A percentile compares a stretch with the other conserved stretches of the same genome.
phyloP scores from a whole-genome alignment of 1,139 yeast species.

The Blastobotrys buckinghamii region DNA sequence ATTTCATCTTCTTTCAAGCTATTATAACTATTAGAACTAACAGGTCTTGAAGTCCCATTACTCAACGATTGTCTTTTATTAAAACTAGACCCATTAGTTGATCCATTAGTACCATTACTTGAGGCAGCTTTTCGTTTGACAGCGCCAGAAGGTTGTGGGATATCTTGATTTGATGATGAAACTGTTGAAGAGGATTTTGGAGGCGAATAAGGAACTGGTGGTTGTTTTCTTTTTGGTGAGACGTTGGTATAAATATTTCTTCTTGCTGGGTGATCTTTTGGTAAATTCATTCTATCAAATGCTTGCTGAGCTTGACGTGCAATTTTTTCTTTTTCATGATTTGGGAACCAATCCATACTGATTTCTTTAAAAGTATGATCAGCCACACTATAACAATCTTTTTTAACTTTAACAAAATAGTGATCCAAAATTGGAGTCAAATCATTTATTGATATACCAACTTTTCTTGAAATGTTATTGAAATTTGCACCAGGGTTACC shows the following conservation, averaged over 20 bases:
- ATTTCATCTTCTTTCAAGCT: no score
- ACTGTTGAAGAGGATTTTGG: slow-evolving; percentile 3
- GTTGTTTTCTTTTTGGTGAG: slow-evolving; percentile 10
- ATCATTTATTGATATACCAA: slow-evolving; percentile 28
- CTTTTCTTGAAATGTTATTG: slow-evolving; percentile 27
- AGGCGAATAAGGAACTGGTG: slow-evolving; percentile 7
- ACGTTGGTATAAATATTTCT: slow-evolving; percentile 25
- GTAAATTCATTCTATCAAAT: slow-evolving; percentile 28
- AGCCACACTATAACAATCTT: slow-evolving; percentile 20
- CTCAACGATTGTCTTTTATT: slow-evolving; percentile 16
- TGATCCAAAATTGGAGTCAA: slow-evolving; percentile 28
- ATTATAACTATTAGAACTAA: not conserved
- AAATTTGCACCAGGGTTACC: slow-evolving; percentile 30
- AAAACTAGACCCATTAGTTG: slow-evolving; percentile 1
- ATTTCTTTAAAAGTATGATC: slow-evolving; percentile 32
- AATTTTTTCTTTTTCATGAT: slow-evolving; percentile 29
- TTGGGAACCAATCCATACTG: slow-evolving; percentile 32
- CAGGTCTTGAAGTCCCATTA: slow-evolving; percentile 10
- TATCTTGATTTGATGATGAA: not conserved
- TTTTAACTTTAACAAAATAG: slow-evolving; percentile 22
- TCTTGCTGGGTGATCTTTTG: slow-evolving; percentile 31
- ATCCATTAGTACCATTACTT: not conserved
- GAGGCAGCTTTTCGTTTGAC: slow-evolving; percentile 19
- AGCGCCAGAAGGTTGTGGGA: slow-evolving; percentile 27
- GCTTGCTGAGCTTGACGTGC: slow-evolving; percentile 29